Conservation (phyloP, 257 asterid genomes). For the Gentiana macrophylla region DNA sequence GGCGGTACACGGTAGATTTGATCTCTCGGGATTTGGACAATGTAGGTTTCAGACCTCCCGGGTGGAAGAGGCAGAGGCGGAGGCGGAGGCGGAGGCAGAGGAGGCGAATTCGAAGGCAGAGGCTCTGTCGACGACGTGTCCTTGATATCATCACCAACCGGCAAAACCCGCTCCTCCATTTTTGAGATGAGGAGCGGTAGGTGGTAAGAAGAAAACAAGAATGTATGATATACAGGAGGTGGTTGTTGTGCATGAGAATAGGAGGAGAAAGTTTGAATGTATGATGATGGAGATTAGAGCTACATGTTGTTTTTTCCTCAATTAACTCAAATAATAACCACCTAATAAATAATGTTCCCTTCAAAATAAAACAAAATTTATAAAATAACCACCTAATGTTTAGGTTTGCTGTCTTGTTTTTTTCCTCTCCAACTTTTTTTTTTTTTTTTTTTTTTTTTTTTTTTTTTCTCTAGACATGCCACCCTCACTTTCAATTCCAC, state of each 20-base stretch:
- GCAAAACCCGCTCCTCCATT: conserved; percentile 67
- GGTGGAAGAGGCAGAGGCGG: neutral
- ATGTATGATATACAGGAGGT: conserved; percentile 12
- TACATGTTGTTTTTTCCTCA: neutral
- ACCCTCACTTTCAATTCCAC: no score
- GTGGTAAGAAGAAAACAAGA: conserved; percentile 6
- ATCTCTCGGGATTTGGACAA: conserved; percentile 63
- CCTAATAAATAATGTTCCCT: conserved; percentile 11
- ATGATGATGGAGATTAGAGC: neutral
- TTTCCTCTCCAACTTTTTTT: no score
- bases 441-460: no score
- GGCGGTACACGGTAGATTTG: conserved; percentile 79
- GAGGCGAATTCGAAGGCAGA: neutral
- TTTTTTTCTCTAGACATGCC: no score
- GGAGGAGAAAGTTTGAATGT: conserved; percentile 6
- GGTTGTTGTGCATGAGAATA: conserved; percentile 26
- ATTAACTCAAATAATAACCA: conserved; percentile 11
- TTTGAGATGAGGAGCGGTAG: conserved; percentile 41
- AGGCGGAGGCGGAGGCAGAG: neutral
- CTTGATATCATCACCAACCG: conserved; percentile 11
- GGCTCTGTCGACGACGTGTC: neutral
- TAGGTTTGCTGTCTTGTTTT: no score
- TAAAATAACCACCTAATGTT: no score
- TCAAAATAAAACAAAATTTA: neutral
- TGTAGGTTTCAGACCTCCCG: conserved; percentile 31